These are phyloP conservation scores for Meyerozyma sp. DNA, from an alignment of 1,139 yeast genomes.

Conservation along the genomic window DNA sequence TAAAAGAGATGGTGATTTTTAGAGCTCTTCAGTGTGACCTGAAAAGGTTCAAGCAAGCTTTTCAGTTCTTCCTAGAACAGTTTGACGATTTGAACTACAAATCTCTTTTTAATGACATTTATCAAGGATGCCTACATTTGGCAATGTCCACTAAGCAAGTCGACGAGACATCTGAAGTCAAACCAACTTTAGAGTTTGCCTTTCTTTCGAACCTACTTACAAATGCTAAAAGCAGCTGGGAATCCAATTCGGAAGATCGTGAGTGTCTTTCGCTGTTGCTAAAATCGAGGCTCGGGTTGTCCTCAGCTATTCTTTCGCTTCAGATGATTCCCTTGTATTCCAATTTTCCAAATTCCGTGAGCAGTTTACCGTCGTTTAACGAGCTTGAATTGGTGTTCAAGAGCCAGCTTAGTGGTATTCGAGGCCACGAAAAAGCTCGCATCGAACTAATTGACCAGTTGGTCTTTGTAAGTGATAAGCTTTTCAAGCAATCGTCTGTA, in stretches of 20 bases:
- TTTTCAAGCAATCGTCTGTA: background rate
- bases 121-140: background rate
- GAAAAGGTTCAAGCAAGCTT: background rate
- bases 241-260: background rate
- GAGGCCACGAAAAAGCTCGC: background rate
- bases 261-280: background rate
- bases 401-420: background rate
- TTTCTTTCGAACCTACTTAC: background rate
- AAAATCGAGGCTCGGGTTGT: background rate
- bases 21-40: background rate
- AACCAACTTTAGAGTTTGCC: background rate
- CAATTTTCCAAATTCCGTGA: background rate
- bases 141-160: background rate
- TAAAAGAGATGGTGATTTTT: background rate
- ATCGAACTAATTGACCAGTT: background rate
- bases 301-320: background rate
- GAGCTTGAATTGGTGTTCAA: background rate
- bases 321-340: slow-evolving; percentile 2
- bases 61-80: background rate
- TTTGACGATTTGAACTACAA: background rate
- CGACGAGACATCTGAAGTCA: too few species aligned
- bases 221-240: background rate
- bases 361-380: background rate
- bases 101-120: background rate
- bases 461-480: background rate